Evolutionary conservation across 1,284 basidiomycete genomes (phyloP), one percentile per base, ranked within the genome.

Genomic region (Inonotus obliquus): DNA sequence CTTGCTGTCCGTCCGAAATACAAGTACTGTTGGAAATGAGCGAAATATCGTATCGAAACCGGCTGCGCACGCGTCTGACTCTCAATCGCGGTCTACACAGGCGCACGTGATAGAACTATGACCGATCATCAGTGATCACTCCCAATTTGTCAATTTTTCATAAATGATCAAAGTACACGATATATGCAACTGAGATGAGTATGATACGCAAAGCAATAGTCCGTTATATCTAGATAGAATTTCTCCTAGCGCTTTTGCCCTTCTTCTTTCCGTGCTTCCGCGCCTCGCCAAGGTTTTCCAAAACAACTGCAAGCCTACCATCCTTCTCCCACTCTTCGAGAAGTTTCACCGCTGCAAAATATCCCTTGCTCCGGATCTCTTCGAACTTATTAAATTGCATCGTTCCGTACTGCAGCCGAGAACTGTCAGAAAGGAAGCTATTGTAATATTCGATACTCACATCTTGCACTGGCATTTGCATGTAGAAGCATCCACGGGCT

Each of bases 391-490:
- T 76, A 67, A 91, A 92, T 71, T 92, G 89, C 32, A 93, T 76
- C 5, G 89, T 92, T 2, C 89, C 87, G 65, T 87, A 92, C 89
- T 92, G 66, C 23, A 13, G 5, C 19, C 4, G 25, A 49, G 37
- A 47, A 21, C 23, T 49, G 61, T 77, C 67, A 60, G 65, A 60
- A 64, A 71, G 71, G 56, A 67, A 56, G 29, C 23, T 39, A 13
- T 27, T n/a, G 53, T 45, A 35, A 32, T 19, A 37, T 29, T 60
- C 39, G 1, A 19, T 1, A 72, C 78, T 63, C 67, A 87, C 90
- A 76, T 89, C 87, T 69, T 95, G 91, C 19, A 98, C 95, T 0
- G 97, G 97, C 91, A 99, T 94, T 61, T 87, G 84, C 75, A 98
- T 89, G 72, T 99, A 99, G 53, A 98, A 76, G 71, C 94, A 96